Evolutionary conservation across 2,329 filamentous ascomycete genomes (phyloP), one percentile per base, ranked within the genome.

Genomic region (Diatrype stigma): DNA sequence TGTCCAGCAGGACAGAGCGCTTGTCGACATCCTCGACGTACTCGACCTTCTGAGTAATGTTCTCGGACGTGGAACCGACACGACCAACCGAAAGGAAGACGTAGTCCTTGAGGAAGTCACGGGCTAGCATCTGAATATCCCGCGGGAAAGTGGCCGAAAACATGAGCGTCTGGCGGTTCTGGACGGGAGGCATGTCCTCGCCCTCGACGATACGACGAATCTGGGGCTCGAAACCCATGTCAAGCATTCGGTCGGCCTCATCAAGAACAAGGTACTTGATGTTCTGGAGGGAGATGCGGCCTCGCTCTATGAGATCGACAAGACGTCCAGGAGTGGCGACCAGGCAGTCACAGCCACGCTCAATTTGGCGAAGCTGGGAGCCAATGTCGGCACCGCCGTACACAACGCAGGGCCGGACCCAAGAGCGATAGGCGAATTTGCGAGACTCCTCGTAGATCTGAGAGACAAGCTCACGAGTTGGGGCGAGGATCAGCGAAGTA

Each of bases 161-260:
- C 94, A 99, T 99, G 79, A 99, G 93, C 50, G 94, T 99, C 76
- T 99, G 94, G 67, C 94, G 92, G 63, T 81, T 78, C 60, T 85
- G 77, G 54, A 93, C 89, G 48, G 74, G 73, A 51, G 94, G 94
- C 94, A 99, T 99, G 66, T 99, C 94, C 76, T 97, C 94, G 54
- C 91, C 91, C 75, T 97, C 93, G 44, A 99, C 94, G 66, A 99
- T 97, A 65, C 93, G 89, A 67, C 94, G 92, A 69, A 99, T 99
- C 78, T 99, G 94, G 66, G 94, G 94, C 80, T 99, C 94, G 81
- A 99, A 99, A 94, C 94, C 94, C 94, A 99, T 99, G 82, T 99
- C 94, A 81, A 99, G 82, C 94, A 99, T 99, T 72, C 94, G 94
- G 79, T 99, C 94, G 73, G 94, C 94, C 84, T 99, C 94, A 65